Conservation (phyloP, 140 eudicot genomes). For the Oenanthe javanica region DNA sequence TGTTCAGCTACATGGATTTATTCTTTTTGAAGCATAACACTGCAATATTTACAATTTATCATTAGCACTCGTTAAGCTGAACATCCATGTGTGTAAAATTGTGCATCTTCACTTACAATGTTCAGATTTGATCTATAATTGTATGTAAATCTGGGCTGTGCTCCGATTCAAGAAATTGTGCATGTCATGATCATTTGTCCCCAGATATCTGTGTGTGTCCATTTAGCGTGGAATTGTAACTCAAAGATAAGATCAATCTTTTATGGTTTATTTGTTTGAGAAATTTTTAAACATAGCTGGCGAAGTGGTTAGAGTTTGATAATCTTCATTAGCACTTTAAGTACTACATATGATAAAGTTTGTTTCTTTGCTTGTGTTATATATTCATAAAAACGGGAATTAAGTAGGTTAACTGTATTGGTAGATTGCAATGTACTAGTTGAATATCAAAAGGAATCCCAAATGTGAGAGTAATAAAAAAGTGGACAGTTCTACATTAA, state of each 20-base stretch:
- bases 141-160: not conserved
- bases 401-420: slow-evolving; percentile 20
- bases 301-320: not conserved
- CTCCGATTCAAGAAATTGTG: not conserved
- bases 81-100: not conserved
- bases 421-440: not conserved
- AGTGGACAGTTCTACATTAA: not conserved
- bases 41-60: not conserved
- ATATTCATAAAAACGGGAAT: slow-evolving; percentile 64
- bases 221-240: not conserved
- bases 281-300: not conserved
- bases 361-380: slow-evolving; percentile 25
- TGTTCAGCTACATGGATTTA: not conserved
- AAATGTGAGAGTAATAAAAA: not conserved
- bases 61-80: not conserved
- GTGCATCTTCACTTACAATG: not conserved
- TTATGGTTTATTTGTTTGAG: not conserved
- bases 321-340: not conserved
- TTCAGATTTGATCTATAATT: not conserved
- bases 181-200: not conserved
- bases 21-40: not conserved
- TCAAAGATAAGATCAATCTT: not conserved
- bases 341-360: not conserved
- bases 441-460: not conserved
- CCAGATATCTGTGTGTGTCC: too few relatives aligned